Evolutionary conservation across 306 rosid genomes (phyloP), one percentile per base, ranked within the genome.

Genomic region (Citrullus colocynthis): DNA sequence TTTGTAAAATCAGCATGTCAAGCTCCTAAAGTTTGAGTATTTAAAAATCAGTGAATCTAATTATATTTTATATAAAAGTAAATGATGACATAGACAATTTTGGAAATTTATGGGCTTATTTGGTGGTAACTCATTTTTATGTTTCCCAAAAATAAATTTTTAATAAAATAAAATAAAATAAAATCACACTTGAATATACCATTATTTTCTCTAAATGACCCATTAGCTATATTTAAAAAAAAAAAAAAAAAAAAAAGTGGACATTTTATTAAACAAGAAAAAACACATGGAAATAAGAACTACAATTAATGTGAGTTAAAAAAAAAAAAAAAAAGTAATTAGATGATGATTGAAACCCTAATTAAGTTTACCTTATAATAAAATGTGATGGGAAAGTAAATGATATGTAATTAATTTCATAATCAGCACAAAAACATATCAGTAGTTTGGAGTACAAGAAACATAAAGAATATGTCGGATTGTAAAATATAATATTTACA

Each of bases 391-490:
- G 18, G 11, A 48, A 71, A 45, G 76, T 71, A 71, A 71, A 42
- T 44, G 75, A 69, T 69, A 15, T 2, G 36, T 42, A 69, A 69
- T 71, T 71, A 44, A 41, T 71, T 12, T 67, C 74, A 42, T 67
- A 67, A 67, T 41, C 49, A 65, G 3, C 8, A 65, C 49, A 65
- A 36, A 39, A 71, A 71, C 74, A 42, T 67, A 41, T 67, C 34
- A 67, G 54, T 67, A 67, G 74, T 67, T 67, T 67, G 74, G 54
- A 67, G 74, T 67, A 67, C 74, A 67, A 67, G 74, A 67, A 67
- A 67, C 77, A 51, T 72, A 51, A 51, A 72, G 77, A 72, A 72
- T 72, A 72, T 72, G 60, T 72, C 77, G 60, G 77, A 72, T 72
- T 45, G 41, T 71, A 45, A 45, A 45, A 45, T 45, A 67, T 39